Conservation (phyloP, 139 green algal genomes). For the Yamagishiella unicocca region DNA sequence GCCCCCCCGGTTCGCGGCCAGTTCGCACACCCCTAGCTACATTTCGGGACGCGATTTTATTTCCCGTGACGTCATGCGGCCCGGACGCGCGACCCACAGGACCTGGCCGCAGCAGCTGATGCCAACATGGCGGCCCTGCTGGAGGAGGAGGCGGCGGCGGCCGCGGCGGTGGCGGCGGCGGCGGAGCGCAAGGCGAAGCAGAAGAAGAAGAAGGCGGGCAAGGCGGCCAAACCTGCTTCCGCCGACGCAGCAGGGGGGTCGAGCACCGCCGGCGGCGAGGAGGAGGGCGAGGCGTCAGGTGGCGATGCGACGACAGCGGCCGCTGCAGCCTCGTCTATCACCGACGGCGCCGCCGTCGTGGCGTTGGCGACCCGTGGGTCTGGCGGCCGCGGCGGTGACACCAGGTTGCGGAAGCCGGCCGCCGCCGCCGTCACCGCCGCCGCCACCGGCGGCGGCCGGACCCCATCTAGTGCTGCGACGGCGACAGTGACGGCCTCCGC, state of each 20-base stretch:
- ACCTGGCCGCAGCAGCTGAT: slow-evolving; percentile 54
- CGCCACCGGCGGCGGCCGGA: neutral
- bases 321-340: neutral
- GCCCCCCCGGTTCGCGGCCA: no score
- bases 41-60: no score
- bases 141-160: slow-evolving; percentile 51
- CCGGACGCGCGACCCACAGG: no score
- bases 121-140: slow-evolving; percentile 64
- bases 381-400: neutral
- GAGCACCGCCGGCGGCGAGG: neutral
- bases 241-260: neutral
- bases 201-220: slow-evolving; percentile 47
- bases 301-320: neutral
- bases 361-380: neutral
- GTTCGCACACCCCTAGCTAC: no score
- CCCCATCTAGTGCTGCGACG: neutral
- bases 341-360: neutral
- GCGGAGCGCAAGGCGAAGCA: slow-evolving; percentile 51
- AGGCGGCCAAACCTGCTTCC: slow-evolving; percentile 7
- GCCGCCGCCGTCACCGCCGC: neutral
- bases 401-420: neutral
- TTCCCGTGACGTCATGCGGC: no score
- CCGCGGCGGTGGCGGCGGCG: slow-evolving; percentile 47
- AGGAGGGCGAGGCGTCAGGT: neutral
- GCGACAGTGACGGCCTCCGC: no score